These are phyloP conservation scores for Pseudocercospora pini-densiflorae DNA, from an alignment of 2,329 filamentous ascomycete species.

Conservation along the genomic window DNA sequence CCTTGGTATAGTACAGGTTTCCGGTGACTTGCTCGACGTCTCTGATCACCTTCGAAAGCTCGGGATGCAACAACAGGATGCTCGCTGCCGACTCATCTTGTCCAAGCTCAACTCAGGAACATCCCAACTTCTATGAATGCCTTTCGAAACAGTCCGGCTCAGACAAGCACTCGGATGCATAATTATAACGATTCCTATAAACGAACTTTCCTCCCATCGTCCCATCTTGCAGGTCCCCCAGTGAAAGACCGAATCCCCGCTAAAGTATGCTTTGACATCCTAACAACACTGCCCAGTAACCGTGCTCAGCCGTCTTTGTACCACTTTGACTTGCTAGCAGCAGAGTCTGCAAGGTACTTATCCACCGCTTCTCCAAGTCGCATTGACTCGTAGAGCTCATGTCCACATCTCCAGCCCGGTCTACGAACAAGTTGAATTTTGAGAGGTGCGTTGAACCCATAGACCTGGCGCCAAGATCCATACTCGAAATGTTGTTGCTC, in stretches of 20 bases:
- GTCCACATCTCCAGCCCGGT: too few relatives aligned
- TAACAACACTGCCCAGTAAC: too few relatives aligned
- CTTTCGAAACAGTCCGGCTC: not conserved
- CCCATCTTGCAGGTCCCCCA: not conserved
- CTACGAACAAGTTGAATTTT: not conserved
- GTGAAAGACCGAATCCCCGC: not conserved
- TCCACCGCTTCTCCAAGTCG: not conserved
- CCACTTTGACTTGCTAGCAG: not conserved
- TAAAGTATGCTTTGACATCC: not conserved
- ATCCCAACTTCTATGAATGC: not conserved
- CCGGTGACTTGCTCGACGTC: not conserved
- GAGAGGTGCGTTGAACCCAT: not conserved
- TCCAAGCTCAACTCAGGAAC: not conserved
- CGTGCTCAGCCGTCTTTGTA: not conserved
- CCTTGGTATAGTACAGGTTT: too few relatives aligned
- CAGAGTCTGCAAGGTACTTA: not conserved
- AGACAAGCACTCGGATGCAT: not conserved
- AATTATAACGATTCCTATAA: not conserved
- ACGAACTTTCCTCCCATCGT: not conserved
- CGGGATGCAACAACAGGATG: not conserved
- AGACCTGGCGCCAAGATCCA: too few relatives aligned
- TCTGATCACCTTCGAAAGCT: not conserved
- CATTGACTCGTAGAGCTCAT: not conserved
- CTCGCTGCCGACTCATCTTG: too few relatives aligned
- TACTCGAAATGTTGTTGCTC: too few relatives aligned